Conservation (phyloP, 163 green algal species). For the Prototheca stagnorum region DNA sequence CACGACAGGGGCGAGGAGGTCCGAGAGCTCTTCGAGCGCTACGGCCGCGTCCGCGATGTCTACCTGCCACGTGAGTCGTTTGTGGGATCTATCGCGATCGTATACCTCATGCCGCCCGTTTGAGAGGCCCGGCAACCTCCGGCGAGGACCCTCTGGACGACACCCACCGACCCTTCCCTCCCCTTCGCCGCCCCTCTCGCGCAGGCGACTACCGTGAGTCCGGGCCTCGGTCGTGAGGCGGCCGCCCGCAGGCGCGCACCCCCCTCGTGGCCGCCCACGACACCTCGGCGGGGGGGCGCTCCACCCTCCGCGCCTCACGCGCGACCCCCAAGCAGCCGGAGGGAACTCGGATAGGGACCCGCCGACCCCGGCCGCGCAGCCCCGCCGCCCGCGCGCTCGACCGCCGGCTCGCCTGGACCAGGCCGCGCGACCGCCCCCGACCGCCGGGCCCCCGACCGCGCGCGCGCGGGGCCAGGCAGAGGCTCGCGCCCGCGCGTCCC, state of each 20-base stretch:
- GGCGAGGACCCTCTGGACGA: not conserved
- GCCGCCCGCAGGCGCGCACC: too few species aligned
- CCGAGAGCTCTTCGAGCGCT: slow-evolving; percentile 42
- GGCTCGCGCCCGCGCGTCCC: too few species aligned
- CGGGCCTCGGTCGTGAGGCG: too few species aligned
- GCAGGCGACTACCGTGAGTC: slow-evolving; percentile 2
- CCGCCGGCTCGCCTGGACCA: too few species aligned
- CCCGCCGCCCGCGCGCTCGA: not conserved
- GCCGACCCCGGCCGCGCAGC: too few species aligned
- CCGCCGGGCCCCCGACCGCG: too few species aligned
- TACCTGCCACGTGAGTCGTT: slow-evolving; percentile 39
- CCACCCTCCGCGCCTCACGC: not conserved
- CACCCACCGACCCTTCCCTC: not conserved
- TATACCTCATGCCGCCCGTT: not conserved
- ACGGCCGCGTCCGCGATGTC: slow-evolving; percentile 53
- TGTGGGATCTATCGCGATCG: not conserved
- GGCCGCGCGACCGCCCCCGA: too few species aligned
- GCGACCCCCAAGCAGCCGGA: not conserved
- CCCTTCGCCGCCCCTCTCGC: not conserved
- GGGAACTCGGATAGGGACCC: not conserved
- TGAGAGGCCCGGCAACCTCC: not conserved
- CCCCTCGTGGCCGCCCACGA: too few species aligned
- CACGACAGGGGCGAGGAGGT: slow-evolving; percentile 23
- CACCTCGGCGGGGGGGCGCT: not conserved
- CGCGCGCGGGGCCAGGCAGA: too few species aligned